Conservation (phyloP, 352 stramenopile species). For the Phytophthora pluvialis region DNA sequence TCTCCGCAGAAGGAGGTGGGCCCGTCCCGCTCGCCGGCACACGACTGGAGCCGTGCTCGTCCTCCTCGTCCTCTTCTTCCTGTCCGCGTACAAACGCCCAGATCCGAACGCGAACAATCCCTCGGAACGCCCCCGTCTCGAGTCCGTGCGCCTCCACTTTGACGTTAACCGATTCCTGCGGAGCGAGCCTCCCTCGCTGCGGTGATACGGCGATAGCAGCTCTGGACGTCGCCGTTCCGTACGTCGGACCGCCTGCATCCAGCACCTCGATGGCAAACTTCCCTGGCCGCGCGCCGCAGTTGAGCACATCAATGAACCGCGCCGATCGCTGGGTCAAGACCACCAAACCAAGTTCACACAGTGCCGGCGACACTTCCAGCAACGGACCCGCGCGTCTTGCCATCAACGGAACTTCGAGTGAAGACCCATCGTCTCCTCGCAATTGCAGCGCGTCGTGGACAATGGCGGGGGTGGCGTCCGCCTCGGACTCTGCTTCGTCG, state of each 20-base stretch:
- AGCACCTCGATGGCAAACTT: conserved; percentile 65
- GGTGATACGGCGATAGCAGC: conserved; percentile 42
- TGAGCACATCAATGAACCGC: conserved; percentile 59
- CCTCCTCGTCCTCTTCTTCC: conserved; percentile 24
- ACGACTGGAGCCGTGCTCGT: conserved; percentile 1
- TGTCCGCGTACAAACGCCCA: conserved; percentile 25
- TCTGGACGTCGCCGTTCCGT: background rate
- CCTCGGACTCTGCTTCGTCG: conserved; percentile 8
- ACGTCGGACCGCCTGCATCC: conserved; percentile 16
- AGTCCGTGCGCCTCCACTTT: conserved; percentile 55
- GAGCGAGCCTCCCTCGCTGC: conserved; percentile 33
- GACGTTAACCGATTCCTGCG: conserved; percentile 44
- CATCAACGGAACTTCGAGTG: conserved; percentile 66
- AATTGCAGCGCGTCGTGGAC: conserved; percentile 72
- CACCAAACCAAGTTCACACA: conserved; percentile 73
- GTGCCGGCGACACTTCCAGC: conserved; percentile 55
- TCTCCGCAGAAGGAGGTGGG: conserved; percentile 38
- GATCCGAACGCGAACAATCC: conserved; percentile 51
- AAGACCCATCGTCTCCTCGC: conserved; percentile 61
- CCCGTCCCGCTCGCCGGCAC: background rate
- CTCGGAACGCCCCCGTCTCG: conserved; percentile 48
- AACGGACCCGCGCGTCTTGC: conserved; percentile 60
- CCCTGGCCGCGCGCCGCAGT: conserved; percentile 48
- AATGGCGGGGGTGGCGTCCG: conserved; percentile 29
- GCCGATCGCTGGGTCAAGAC: conserved; percentile 65